Evolutionary conservation across 352 stramenopile species (phyloP), one percentile per base, ranked within the genome.

Genomic region (Phytophthora pluvialis): DNA sequence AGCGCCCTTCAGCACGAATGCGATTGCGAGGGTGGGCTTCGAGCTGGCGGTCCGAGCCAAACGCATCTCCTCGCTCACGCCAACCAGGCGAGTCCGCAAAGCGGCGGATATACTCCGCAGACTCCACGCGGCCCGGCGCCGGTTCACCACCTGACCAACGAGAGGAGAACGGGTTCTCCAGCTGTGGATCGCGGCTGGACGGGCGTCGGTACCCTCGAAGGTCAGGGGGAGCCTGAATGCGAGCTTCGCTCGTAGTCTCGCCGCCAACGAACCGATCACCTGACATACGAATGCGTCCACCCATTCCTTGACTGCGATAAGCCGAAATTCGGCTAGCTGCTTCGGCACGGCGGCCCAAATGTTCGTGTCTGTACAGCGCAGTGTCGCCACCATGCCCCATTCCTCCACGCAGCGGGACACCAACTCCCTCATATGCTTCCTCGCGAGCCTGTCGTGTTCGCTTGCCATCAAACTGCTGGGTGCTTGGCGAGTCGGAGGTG

Each of bases 61-160:
- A 71, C 8, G 52, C 15, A 21, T 72, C 58, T 0, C 62, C 67
- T 32, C 63, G 67, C 36, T 85, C 71, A 25, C 66, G 60, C 78
- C 78, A 83, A n/a, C 54, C 62, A 12, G 73, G 71, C 7, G 71
- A 71, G n/a, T 75, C 57, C 5, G 43, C 60, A 62, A 79, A 83
- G 18, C 69, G 68, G 1, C 53, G 73, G 1, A 51, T 57, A 47
- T 86, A 81, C 11, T 77, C 70, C 9, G 47, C 35, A 64, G 52
- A 47, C 13, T 64, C 43, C 5, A 40, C 11, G 18, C 32, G 60
- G 16, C 43, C 47, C 32, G 39, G 13, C 13, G 39, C 25, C 2
- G 39, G 21, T 10, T 63, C 65, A 40, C 18, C 49, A 40, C 55
- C 49, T 8, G 70, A 44, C 73, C 73, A 81, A 25, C 67, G 64